Base-by-base conservation (phyloP, 2,329 filamentous ascomycete genomes). In the Chaetomiaceae sp. region DNA sequence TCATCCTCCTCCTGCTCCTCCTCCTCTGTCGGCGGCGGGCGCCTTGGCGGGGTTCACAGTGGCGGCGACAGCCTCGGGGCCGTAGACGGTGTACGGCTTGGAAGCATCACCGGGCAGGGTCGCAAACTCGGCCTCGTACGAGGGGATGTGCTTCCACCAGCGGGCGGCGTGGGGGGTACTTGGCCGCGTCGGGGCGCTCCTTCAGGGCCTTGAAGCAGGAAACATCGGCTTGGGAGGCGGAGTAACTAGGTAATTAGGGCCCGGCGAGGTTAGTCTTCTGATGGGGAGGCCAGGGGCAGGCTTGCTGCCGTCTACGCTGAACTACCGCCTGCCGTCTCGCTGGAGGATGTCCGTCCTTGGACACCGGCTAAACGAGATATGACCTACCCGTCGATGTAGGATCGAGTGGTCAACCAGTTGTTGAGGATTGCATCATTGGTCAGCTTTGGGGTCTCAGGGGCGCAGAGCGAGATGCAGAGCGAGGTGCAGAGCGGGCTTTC, bases 91-190 rank as follows among this genome's bases (percentile, higher is more conserved):
- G 79, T 86, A 88, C 61, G 86, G 79, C 79, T 93, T 90, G 72
- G 87, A 86, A 64, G 91, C 82, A 76, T 97, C 92, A 72, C 93
- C 93, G 53, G 89, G 82, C 46, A 99, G 87, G 60, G 84, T 87
- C 66, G 86, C 79, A 78, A 97, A 97, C 74, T 97, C 92, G 62
- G 86, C 80, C 81, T 95, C 85, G 78, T 87, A 96, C 64, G 87
- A 87, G 71, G 87, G 83, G 69, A 96, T 89, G 83, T 99, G 92
- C 83, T 95, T 96, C 85, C 96, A 96, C 93, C 93, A 99, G 73
- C 93, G 87, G 69, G 89, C 89, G 67, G 87, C 90, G 77, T 96
- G 25, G 79, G 66, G 92, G 90, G 84, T 87, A 96, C 79, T 95
- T 95, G 72, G 79, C 78, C 66, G 86, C 81, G 62, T 86, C 83